Conservation (phyloP, 768 basidiomycete species). For the Tulasnella sp. region DNA sequence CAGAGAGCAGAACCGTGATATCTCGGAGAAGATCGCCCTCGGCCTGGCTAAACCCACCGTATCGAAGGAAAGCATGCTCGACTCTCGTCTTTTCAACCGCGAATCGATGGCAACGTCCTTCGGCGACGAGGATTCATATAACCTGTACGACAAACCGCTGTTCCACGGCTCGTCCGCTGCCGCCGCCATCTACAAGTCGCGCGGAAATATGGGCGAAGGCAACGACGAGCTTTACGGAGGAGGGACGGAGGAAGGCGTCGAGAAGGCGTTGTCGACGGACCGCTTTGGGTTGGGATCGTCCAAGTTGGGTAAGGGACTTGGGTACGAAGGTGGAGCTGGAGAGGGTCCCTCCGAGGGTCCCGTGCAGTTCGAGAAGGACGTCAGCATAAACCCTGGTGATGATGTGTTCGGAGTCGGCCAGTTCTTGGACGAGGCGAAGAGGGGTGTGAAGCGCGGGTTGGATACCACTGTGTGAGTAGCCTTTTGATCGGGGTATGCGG, state of each 20-base stretch:
- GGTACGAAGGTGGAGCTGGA: constrained; percentile 78
- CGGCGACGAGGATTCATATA: constrained; percentile 88
- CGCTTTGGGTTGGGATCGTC: constrained; percentile 71
- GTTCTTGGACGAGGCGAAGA: constrained; percentile 90
- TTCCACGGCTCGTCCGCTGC: constrained; percentile 95
- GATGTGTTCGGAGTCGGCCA: constrained; percentile 6
- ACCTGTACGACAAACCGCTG: constrained; percentile 84
- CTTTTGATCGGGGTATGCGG: no score
- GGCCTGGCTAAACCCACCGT: constrained; percentile 94
- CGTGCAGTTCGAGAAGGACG: constrained; percentile 98
- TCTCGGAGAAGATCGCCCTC: constrained; percentile 97
- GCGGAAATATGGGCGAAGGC: constrained; percentile 71
- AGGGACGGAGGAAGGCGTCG: constrained; percentile 91
- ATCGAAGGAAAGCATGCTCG: constrained; percentile 95
- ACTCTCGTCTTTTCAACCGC: constrained; percentile 95
- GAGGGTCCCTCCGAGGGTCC: constrained; percentile 87
- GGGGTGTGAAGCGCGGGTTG: constrained; percentile 77
- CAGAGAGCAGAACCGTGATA: constrained; percentile 91
- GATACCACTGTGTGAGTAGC: constrained; percentile 64
- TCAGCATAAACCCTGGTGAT: constrained; percentile 77
- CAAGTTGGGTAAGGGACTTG: constrained; percentile 32
- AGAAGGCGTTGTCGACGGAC: constrained; percentile 82
- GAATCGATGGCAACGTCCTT: constrained; percentile 74
- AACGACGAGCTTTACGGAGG: constrained; percentile 90
- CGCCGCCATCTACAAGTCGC: constrained; percentile 97